These are phyloP conservation scores for Saccharomycopsis sp. DNA, from an alignment of 805 yeast genomes.

Conservation along the genomic window DNA sequence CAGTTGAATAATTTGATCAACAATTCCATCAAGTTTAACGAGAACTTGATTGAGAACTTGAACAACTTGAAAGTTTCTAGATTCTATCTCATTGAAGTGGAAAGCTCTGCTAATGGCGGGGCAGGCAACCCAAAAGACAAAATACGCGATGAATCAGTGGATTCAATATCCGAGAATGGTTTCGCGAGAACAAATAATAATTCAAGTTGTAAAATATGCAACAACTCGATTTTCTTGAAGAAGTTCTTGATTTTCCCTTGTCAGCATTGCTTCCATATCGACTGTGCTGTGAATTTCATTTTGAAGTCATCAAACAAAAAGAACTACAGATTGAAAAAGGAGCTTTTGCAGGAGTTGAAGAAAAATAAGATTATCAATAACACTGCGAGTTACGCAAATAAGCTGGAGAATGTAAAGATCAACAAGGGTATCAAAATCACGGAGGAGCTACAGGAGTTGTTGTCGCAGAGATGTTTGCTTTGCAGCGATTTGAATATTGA, in stretches of 20 bases:
- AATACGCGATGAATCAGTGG: neutral
- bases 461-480: constrained; percentile 61
- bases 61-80: constrained; percentile 31
- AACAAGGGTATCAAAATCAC: constrained; percentile 26
- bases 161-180: neutral
- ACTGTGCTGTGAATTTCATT: constrained; percentile 66
- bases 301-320: constrained; percentile 59
- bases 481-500: constrained; percentile 73
- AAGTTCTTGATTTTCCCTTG: constrained; percentile 84
- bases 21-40: constrained; percentile 56
- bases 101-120: neutral
- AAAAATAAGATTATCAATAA: constrained; percentile 21
- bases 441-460: constrained; percentile 49
- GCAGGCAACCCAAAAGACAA: neutral
- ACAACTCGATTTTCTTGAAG: constrained; percentile 59
- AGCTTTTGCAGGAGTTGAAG: constrained; percentile 40
- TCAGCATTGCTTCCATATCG: constrained; percentile 82
- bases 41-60: constrained; percentile 55
- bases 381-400: neutral
- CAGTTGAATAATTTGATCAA: constrained; percentile 69
- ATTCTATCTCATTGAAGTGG: constrained; percentile 15
- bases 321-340: constrained; percentile 54
- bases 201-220: constrained; percentile 54
- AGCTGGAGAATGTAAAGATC: constrained; percentile 25
- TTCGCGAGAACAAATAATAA: constrained; percentile 21